Conservation (phyloP, 352 stramenopile species). For the Globisporangium echinulatum region DNA sequence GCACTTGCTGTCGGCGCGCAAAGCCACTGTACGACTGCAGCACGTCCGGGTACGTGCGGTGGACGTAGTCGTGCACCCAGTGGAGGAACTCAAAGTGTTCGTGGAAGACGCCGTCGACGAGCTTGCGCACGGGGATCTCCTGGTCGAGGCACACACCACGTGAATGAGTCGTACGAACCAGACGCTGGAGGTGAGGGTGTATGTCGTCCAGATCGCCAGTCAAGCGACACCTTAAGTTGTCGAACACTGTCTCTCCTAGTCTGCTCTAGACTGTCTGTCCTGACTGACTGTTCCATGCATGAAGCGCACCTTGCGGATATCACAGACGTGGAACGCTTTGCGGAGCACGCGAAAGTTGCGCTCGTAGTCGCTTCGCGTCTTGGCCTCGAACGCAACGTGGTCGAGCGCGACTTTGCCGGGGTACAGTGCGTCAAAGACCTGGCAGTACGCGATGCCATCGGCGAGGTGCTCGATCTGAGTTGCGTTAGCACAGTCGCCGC, state of each 20-base stretch:
- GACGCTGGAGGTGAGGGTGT: neutral
- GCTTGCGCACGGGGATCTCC: constrained; percentile 63
- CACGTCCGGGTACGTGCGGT: constrained; percentile 57
- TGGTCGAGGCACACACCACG: constrained; percentile 7
- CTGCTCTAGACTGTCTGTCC: too few relatives aligned
- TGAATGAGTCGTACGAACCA: too few relatives aligned
- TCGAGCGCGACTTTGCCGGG: constrained; percentile 56
- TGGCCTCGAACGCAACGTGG: constrained; percentile 55
- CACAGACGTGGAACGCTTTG: constrained; percentile 47
- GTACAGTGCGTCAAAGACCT: constrained; percentile 65
- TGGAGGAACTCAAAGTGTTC: constrained; percentile 82
- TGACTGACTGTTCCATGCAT: neutral
- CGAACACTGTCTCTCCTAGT: too few relatives aligned
- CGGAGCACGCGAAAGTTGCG: constrained; percentile 57
- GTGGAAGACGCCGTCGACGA: constrained; percentile 65
- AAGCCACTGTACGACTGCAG: constrained; percentile 51
- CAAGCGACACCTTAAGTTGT: neutral
- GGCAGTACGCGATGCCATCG: constrained; percentile 75
- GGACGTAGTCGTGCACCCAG: constrained; percentile 78
- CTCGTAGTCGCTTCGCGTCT: constrained; percentile 45
- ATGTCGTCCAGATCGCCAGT: neutral
- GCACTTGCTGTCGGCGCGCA: constrained; percentile 40
- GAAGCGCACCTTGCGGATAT: constrained; percentile 48
- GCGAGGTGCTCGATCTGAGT: constrained; percentile 61
- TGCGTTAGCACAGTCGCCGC: too few relatives aligned